Percentiles rank a stretch among this genome's conserved stretches.
These are phyloP conservation scores for Alternaria sp. DNA, from an alignment of 2,329 filamentous ascomycete genomes.

Conservation along the genomic window DNA sequence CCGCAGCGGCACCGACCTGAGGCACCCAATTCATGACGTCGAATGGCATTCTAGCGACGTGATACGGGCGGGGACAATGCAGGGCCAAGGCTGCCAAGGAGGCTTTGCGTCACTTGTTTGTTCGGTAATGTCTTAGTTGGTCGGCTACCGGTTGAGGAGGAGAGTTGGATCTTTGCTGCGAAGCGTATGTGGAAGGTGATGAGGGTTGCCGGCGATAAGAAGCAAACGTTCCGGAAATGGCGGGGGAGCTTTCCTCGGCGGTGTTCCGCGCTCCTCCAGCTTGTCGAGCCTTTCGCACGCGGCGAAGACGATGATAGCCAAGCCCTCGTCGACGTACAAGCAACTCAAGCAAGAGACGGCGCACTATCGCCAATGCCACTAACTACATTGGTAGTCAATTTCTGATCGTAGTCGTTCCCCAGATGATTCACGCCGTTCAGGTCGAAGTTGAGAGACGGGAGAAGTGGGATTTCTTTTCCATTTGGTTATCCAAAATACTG, in stretches of 20 bases:
- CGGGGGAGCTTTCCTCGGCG: not conserved
- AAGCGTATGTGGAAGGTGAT: conserved; percentile 11
- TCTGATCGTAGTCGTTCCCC: not conserved
- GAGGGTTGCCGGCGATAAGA: conserved; percentile 2
- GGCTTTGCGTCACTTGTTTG: conserved; percentile 11
- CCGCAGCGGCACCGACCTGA: conserved; percentile 15
- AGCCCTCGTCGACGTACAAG: not conserved
- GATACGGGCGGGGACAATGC: conserved; percentile 22
- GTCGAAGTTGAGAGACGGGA: not conserved
- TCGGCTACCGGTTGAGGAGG: not conserved
- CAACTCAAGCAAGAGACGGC: not conserved
- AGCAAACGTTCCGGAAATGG: not conserved
- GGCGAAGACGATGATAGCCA: not conserved
- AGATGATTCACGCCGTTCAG: not conserved
- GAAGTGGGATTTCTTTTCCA: not conserved
- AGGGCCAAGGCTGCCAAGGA: conserved; percentile 31
- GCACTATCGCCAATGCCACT: not conserved
- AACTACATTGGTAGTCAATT: not conserved
- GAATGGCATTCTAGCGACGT: conserved; percentile 8
- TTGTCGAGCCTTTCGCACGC: not conserved
- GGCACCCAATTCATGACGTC: conserved; percentile 23
- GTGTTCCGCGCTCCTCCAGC: no score
- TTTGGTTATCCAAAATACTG: not conserved
- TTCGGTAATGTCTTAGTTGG: not conserved
- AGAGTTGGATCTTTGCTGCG: not conserved